Percentiles rank a stretch among this genome's conserved stretches.
Conservation (phyloP, 2,329 filamentous ascomycete species). For the Amphichorda felina region DNA sequence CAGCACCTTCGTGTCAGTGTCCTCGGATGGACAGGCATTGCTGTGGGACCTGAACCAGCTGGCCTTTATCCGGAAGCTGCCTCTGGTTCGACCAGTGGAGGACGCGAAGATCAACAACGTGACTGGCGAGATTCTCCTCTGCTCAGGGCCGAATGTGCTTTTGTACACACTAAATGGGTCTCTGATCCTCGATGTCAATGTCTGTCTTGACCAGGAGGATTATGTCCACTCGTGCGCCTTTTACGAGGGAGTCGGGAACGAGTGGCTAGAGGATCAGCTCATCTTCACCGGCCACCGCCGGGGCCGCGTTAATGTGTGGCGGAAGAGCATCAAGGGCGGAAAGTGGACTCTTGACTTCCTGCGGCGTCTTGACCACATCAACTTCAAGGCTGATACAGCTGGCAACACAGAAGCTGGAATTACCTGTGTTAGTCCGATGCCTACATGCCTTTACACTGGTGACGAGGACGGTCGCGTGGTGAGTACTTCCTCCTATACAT, state of each 20-base stretch:
- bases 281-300: slow-evolving; percentile 80
- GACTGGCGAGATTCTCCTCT: slow-evolving; percentile 80
- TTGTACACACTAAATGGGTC: slow-evolving; percentile 85
- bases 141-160: slow-evolving; percentile 60
- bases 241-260: slow-evolving; percentile 82
- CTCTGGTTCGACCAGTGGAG: slow-evolving; percentile 45
- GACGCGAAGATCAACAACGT: slow-evolving; percentile 83
- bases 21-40: slow-evolving; percentile 69
- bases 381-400: slow-evolving; percentile 48
- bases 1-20: slow-evolving; percentile 76
- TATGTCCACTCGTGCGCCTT: slow-evolving; percentile 74
- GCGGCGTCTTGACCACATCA: slow-evolving; percentile 70
- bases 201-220: slow-evolving; percentile 60
- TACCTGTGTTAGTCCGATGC: slow-evolving; percentile 75
- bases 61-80: slow-evolving; percentile 70
- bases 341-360: slow-evolving; percentile 69
- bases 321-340: slow-evolving; percentile 40
- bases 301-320: slow-evolving; percentile 74
- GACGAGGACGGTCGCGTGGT: slow-evolving; percentile 90
- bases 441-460: slow-evolving; percentile 78
- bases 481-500: slow-evolving; percentile 10
- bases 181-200: slow-evolving; percentile 67
- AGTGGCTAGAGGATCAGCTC: slow-evolving; percentile 80
- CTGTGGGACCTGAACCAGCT: slow-evolving; percentile 91
- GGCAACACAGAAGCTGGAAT: slow-evolving; percentile 56